Percentiles rank a stretch among this genome's conserved stretches.
Evolutionary conservation across 352 stramenopile species (phyloP).

Genomic region (Phytophthora hybrid): DNA sequence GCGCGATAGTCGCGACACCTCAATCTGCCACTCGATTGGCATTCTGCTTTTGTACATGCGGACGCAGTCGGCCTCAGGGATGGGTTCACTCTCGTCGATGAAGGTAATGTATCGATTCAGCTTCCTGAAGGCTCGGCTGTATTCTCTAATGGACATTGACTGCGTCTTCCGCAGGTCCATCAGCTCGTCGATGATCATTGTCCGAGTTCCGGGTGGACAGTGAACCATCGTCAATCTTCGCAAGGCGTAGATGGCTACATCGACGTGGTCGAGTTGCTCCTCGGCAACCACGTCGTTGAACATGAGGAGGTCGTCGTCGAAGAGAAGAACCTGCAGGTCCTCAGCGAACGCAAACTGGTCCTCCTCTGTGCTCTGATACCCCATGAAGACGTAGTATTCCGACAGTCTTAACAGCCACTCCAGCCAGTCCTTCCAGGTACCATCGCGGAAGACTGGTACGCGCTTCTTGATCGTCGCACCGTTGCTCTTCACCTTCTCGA

Average conservation of each 20-base stretch:
- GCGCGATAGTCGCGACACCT: conserved; percentile 1
- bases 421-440: conserved; percentile 6
- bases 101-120: not conserved
- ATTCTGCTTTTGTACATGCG: conserved; percentile 9
- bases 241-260: conserved; percentile 10
- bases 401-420: not conserved
- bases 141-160: not conserved
- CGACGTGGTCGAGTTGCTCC: not conserved
- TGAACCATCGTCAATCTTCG: conserved; percentile 5
- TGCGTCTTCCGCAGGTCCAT: not conserved
- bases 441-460: not conserved
- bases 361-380: too few species aligned
- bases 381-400: not conserved
- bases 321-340: not conserved
- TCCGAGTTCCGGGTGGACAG: conserved; percentile 2
- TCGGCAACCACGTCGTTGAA: conserved; percentile 5
- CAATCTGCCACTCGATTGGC: conserved; percentile 1
- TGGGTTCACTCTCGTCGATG: conserved; percentile 1
- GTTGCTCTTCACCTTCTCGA: conserved; percentile 1
- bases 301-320: conserved; percentile 7
- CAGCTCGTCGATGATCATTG: conserved; percentile 6
- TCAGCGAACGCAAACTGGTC: too few species aligned
- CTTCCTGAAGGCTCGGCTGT: not conserved
- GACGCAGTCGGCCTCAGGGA: not conserved
- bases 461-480: not conserved